Conservation (phyloP, 495 filamentous ascomycete genomes). For the Astrothelium macrocarpum region DNA sequence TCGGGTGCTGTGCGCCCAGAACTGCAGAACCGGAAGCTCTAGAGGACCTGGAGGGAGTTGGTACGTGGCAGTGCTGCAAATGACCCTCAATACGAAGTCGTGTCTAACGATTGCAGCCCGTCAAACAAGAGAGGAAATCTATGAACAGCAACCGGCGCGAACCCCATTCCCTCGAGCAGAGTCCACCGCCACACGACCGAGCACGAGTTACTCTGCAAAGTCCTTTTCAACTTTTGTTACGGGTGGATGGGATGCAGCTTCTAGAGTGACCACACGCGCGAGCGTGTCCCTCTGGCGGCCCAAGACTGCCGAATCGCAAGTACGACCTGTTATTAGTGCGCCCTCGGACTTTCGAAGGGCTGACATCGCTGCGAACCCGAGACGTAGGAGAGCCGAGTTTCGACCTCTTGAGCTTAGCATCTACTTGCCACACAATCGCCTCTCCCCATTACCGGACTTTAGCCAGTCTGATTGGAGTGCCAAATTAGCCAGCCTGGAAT, state of each 20-base stretch:
- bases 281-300: background rate
- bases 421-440: conserved; percentile 51
- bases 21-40: background rate
- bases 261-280: background rate
- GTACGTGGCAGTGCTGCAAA: background rate
- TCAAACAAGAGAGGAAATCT: background rate
- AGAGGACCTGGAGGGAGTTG: background rate
- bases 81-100: background rate
- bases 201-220: background rate
- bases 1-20: conserved; percentile 25
- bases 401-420: conserved; percentile 69
- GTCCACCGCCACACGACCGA: background rate
- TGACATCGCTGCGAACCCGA: conserved; percentile 11
- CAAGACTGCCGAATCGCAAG: background rate
- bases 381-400: conserved; percentile 37
- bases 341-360: conserved; percentile 13
- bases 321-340: background rate
- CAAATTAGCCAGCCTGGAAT: background rate
- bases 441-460: conserved; percentile 54
- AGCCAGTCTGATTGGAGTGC: background rate
- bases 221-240: background rate
- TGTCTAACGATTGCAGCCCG: background rate
- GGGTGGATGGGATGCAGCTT: conserved; percentile 1
- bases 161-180: background rate
- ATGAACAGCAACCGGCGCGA: background rate